A percentile compares a stretch with the other conserved stretches of the same genome.
Conservation (phyloP, 768 basidiomycete genomes). For the Pulveroboletus sp. region DNA sequence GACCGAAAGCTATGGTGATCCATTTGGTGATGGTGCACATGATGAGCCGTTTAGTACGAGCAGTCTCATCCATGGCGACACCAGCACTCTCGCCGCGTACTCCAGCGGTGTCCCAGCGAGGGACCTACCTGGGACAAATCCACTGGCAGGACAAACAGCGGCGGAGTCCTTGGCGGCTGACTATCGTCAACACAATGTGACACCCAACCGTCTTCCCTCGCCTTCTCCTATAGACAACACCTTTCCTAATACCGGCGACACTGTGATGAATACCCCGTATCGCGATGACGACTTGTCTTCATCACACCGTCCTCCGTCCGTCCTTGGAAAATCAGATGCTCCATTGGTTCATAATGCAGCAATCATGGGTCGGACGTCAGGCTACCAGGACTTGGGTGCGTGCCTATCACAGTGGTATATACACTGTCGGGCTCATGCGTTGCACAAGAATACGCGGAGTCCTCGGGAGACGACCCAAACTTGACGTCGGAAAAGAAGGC, state of each 20-base stretch:
- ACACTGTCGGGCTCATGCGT: neutral
- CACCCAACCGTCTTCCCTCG: constrained; percentile 18
- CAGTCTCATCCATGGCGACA: constrained; percentile 14
- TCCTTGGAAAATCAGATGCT: constrained; percentile 22
- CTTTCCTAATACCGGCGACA: constrained; percentile 2
- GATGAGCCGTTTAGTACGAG: constrained; percentile 20
- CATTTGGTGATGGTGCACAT: constrained; percentile 23
- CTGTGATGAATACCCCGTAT: constrained; percentile 13
- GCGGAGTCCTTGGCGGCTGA: constrained; percentile 24
- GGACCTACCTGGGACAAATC: constrained; percentile 7
- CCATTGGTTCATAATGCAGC: constrained; percentile 47
- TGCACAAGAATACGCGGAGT: constrained; percentile 65
- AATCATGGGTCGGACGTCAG: constrained; percentile 34
- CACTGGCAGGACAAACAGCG: constrained; percentile 12
- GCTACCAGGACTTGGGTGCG: constrained; percentile 54
- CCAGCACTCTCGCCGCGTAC: constrained; percentile 16
- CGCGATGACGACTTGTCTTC: constrained; percentile 20
- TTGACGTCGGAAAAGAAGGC: constrained; percentile 37
- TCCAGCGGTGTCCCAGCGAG: constrained; percentile 18
- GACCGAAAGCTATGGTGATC: constrained; percentile 17
- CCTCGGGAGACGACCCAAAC: constrained; percentile 29
- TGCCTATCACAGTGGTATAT: neutral
- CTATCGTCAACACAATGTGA: constrained; percentile 21
- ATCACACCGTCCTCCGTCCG: constrained; percentile 9
- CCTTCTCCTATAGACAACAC: constrained; percentile 11